These are phyloP conservation scores for Dactylellina leptospora DNA, from an alignment of 2,329 filamentous ascomycete species.

Conservation along the genomic window DNA sequence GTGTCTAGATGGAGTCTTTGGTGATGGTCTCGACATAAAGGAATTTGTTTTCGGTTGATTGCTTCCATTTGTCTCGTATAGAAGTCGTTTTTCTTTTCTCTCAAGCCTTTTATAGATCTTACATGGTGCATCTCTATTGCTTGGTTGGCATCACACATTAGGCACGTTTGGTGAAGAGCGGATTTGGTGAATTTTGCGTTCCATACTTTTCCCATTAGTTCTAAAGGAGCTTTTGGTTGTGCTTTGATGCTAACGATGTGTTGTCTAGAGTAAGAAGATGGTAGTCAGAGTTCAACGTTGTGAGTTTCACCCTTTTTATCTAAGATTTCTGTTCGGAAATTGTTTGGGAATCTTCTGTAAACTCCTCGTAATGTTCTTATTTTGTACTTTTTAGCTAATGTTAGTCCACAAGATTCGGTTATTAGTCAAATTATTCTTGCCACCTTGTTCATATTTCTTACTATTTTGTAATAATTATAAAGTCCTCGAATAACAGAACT, in stretches of 20 bases:
- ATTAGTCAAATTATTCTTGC: not conserved
- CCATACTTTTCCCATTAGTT: not conserved
- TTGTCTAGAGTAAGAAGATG: not conserved
- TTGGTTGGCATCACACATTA: not conserved
- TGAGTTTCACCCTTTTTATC: conserved; percentile 1
- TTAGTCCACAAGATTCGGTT: not conserved
- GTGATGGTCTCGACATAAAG: not conserved
- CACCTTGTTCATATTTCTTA: not conserved
- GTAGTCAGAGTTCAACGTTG: not conserved
- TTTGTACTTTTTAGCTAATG: conserved; percentile 9
- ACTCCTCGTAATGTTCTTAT: not conserved
- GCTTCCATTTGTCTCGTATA: not conserved
- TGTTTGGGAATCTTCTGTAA: not conserved
- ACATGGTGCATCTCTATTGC: not conserved
- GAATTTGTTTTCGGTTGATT: not conserved
- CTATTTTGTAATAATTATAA: conserved; percentile 2
- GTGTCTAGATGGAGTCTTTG: not conserved
- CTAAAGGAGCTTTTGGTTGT: not conserved
- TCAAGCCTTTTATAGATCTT: not conserved
- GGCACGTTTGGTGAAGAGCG: not conserved
- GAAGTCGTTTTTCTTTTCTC: not conserved
- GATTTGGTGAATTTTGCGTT: not conserved
- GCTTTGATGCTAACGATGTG: not conserved
- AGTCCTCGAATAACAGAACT: conserved; percentile 1
- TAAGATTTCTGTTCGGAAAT: too few species aligned